Evolutionary conservation across 352 stramenopile genomes (phyloP), one percentile per base, ranked within the genome.

Genomic region (Thalassiosira hispida): DNA sequence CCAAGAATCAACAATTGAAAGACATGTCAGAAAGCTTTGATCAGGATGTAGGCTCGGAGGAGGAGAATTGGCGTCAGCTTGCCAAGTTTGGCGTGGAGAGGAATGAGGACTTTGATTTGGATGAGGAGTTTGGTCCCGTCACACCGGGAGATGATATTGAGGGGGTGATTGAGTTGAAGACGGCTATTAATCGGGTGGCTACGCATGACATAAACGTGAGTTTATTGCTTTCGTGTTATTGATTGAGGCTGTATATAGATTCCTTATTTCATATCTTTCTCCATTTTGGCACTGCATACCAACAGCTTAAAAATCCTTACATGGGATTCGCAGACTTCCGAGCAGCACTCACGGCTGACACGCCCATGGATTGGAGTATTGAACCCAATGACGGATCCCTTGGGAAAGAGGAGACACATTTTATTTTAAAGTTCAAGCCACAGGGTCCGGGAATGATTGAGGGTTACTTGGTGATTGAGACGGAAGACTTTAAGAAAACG

Each of bases 301-400:
- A 3, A 49, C 12, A 83, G 63, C 63, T 84, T 68, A 53, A 51
- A 63, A 93, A 93, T 67, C 69, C 71, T 18, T 93, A 86, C 82
- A 93, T 93, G 88, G 88, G 88, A 56, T 93, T 92, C 84, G 81
- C 88, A 20, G 88, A 93, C 55, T 93, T 93, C 57, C 79, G 88
- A 51, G 88, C 88, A 42, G 81, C 83, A 16, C 91, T 93, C 66
- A 87, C 78, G 55, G 6, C 57, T 0, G 84, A 90, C 31, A 89
- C 77, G 14, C 66, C 63, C 14, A 52, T 61, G 29, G 78, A 88
- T 67, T 93, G 77, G 64, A 83, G 71, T 29, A 73, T 92, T 14
- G 74, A 84, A 60, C 88, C 88, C 18, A 49, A 47, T 0, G 84
- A 93, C 69, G 88, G 88, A 73, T 78, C 81, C 25, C 33, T 93